Percentiles rank a stretch among this genome's conserved stretches.
These are phyloP conservation scores for Cucurbita moschata DNA, from an alignment of 306 rosid genomes.

Conservation along the genomic window DNA sequence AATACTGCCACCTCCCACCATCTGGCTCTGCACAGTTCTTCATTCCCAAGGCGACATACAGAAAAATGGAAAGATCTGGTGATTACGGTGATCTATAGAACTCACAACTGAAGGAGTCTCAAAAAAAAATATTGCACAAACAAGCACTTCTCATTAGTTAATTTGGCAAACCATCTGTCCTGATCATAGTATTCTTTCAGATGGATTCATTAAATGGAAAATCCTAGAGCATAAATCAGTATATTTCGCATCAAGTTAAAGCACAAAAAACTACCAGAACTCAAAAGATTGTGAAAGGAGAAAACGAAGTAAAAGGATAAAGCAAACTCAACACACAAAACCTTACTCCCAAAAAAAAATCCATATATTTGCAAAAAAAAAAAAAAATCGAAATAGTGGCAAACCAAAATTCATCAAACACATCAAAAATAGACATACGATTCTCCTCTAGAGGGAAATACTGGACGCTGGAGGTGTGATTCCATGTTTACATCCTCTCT, in stretches of 20 bases:
- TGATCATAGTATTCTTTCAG: neutral
- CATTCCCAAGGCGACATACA: conserved; percentile 12
- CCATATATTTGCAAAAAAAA: neutral
- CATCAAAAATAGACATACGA: conserved; percentile 26
- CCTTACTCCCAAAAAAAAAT: neutral
- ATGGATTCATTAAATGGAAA: neutral
- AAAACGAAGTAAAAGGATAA: neutral
- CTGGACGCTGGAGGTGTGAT: conserved; percentile 52
- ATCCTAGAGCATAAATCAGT: neutral
- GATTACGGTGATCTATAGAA: conserved; percentile 1
- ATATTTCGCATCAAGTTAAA: neutral
- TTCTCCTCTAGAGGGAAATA: conserved; percentile 53
- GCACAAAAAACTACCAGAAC: neutral
- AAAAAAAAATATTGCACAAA: neutral
- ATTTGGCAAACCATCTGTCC: neutral
- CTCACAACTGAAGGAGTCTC: neutral
- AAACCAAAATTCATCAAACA: neutral
- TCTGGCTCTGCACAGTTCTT: conserved; percentile 78
- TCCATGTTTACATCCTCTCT: conserved; percentile 49
- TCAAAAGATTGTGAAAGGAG: neutral
- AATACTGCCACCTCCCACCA: conserved; percentile 42
- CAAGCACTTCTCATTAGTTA: neutral
- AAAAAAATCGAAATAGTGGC: neutral
- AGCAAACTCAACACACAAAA: neutral
- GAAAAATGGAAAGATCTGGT: neutral